Base-by-base conservation (phyloP, 768 basidiomycete species). In the Mycena alexandri region DNA sequence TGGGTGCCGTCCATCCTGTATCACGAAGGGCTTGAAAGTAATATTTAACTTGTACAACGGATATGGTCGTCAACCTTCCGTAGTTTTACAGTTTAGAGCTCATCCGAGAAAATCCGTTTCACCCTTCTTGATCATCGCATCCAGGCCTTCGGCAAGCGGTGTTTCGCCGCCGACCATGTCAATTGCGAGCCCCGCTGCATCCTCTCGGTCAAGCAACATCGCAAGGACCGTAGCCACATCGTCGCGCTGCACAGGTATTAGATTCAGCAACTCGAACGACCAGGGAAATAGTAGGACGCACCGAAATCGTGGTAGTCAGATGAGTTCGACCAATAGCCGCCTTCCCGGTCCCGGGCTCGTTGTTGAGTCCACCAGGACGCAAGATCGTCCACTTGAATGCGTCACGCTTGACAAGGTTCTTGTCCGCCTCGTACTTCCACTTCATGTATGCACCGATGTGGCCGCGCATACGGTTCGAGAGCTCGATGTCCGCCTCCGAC, bases 351-450 rank as follows among this genome's bases (percentile, higher is more conserved):
- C 87, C 87, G 0, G 85, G 79, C 2, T 81, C 79, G 55, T 89
- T 81, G 0, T 76, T 81, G n/a, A 92, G 71, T 9, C 78, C 78
- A n/a, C 87, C 87, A n/a, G 91, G 90, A 11, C 90, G 86, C 36
- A 92, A 76, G 42, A 92, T 89, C 3, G 87, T 87, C 87, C 86
- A 92, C 58, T 87, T 83, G 79, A 92, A 89, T 0, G 83, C 75
- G 21, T 83, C 83, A 24, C 90, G 85, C 61, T 79, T 74, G 14
- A 71, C 75, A 11, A 85, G 79, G 63, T 84, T 81, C 74, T 84
- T 86, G 74, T 85, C 85, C 17, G 83, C 83, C 70, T 84, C 81
- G 74, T 85, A 84, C 67, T 86, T 85, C 80, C 81, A 85, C 34
- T 83, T 77, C 78, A 84, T 80, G 66, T 84, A 85, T 2, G 74